These are phyloP conservation scores for Dendrobium officinale DNA, from an alignment of 106 monocot species.

Conservation along the genomic window DNA sequence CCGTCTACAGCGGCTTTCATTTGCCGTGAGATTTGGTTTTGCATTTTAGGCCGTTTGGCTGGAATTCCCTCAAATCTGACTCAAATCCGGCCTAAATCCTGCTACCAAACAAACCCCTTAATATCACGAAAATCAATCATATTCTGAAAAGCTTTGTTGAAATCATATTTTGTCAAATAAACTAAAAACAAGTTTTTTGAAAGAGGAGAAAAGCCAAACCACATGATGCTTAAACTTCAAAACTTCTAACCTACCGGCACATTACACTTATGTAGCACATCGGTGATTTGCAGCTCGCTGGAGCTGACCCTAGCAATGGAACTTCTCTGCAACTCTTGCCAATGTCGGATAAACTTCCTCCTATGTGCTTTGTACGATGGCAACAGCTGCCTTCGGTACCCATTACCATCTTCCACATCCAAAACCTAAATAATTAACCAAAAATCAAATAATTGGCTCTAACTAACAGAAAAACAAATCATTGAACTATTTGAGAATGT, in stretches of 20 bases:
- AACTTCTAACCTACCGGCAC: constrained; percentile 66
- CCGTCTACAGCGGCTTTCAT: no score
- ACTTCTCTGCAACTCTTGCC: constrained; percentile 1
- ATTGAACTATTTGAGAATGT: not conserved
- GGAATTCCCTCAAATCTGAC: no score
- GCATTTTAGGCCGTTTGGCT: no score
- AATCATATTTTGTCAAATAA: no score
- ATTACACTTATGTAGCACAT: constrained; percentile 59
- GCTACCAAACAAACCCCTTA: no score
- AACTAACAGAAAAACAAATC: not conserved
- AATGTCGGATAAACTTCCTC: constrained; percentile 19
- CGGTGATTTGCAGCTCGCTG: constrained; percentile 32
- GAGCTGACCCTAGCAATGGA: constrained; percentile 3
- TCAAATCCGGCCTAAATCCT: no score
- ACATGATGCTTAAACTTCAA: not conserved
- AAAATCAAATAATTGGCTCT: not conserved
- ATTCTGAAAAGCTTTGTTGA: no score
- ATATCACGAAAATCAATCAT: no score
- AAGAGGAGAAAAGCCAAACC: not conserved
- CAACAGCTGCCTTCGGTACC: constrained; percentile 65
- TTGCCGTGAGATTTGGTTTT: no score
- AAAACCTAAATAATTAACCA: constrained; percentile 45
- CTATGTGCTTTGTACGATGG: constrained; percentile 90
- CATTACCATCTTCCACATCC: constrained; percentile 79
- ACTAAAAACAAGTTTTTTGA: no score